Conservation (phyloP, 2,329 filamentous ascomycete genomes). For the Colletotrichum eleusines region DNA sequence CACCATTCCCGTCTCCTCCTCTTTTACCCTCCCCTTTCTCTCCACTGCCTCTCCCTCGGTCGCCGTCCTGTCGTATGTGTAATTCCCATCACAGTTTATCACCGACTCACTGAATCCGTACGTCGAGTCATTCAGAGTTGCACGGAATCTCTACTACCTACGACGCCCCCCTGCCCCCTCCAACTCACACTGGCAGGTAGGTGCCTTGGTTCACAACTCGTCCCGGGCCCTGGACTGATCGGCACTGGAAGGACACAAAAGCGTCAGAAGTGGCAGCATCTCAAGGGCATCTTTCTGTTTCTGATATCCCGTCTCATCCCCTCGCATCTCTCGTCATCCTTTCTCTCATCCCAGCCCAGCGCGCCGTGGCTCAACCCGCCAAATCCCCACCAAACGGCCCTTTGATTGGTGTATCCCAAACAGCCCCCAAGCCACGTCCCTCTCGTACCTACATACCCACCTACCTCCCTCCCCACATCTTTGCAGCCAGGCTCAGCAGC, state of each 20-base stretch:
- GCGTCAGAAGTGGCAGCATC: constrained; percentile 12
- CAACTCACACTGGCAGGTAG: not conserved
- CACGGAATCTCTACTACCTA: constrained; percentile 11
- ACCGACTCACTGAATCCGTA: constrained; percentile 19
- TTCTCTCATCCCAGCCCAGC: not conserved
- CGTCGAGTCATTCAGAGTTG: constrained; percentile 35
- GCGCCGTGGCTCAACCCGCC: not conserved
- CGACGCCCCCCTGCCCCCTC: not conserved
- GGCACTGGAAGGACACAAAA: constrained; percentile 25
- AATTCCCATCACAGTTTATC: constrained; percentile 16
- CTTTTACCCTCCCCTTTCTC: not conserved
- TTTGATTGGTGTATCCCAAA: constrained; percentile 21
- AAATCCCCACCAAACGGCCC: constrained; percentile 14
- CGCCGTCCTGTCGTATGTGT: constrained; percentile 21
- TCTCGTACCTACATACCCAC: not conserved
- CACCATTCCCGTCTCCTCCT: constrained; percentile 11
- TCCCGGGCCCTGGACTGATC: constrained; percentile 17
- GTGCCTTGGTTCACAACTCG: constrained; percentile 8
- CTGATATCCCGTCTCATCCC: constrained; percentile 12
- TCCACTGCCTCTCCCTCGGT: constrained; percentile 40
- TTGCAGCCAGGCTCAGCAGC: not conserved
- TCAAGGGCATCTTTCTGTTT: constrained; percentile 18
- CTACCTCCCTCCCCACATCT: no score
- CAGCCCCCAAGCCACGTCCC: constrained; percentile 19
- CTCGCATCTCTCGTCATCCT: not conserved